These are phyloP conservation scores for Coffea humblotiana DNA, from an alignment of 305 asterid genomes.

Conservation along the genomic window DNA sequence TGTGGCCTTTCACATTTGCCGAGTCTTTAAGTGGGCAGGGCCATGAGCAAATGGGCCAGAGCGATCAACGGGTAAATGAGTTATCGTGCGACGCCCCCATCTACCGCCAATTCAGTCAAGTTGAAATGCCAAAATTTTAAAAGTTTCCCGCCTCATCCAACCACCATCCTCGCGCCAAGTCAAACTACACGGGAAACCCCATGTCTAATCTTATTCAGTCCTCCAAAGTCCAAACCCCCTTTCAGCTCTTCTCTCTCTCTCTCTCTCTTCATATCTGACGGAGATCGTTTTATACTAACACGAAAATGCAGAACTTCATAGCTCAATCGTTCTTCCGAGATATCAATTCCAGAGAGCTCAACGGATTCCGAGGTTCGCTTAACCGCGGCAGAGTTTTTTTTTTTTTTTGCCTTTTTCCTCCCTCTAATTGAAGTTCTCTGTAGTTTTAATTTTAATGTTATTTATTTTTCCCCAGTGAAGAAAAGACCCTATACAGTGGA, in stretches of 20 bases:
- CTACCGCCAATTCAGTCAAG: slow-evolving; percentile 22
- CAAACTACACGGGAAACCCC: not conserved
- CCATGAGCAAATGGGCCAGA: no score
- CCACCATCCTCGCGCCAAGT: slow-evolving; percentile 7
- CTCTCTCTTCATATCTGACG: not conserved
- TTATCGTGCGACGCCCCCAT: no score
- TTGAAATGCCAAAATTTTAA: slow-evolving; percentile 18
- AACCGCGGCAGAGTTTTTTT: not conserved
- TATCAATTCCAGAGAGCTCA: slow-evolving; percentile 69
- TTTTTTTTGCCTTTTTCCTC: not conserved
- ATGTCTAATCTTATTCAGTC: not conserved
- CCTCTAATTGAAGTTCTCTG: not conserved
- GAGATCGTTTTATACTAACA: not conserved
- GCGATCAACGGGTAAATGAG: no score
- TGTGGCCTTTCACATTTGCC: no score
- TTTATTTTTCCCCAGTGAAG: slow-evolving; percentile 37
- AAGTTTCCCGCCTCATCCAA: slow-evolving; percentile 38
- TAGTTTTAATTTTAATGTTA: no score
- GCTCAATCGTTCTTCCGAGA: slow-evolving; percentile 67
- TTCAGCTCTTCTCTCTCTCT: not conserved
- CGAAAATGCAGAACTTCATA: slow-evolving; percentile 47
- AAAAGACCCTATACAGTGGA: slow-evolving; percentile 55
- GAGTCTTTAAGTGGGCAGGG: no score
- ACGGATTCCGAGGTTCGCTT: slow-evolving; percentile 71
- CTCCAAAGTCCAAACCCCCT: not conserved